Percentiles rank a stretch among this genome's conserved stretches.
Evolutionary conservation across 73 alveolate species (phyloP).

Genomic region (Paramecium biaurelia): DNA sequence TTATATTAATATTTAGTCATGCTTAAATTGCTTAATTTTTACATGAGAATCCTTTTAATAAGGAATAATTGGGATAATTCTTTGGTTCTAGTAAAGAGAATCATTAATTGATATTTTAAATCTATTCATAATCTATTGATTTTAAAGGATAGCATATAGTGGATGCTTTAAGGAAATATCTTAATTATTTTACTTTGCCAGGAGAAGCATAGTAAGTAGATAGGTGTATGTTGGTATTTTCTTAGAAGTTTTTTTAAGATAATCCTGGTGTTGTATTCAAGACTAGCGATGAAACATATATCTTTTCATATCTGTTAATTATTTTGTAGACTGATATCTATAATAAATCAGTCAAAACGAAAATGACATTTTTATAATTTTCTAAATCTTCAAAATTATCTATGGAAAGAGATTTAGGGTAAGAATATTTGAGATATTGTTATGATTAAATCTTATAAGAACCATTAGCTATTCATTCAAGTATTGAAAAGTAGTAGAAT

Average conservation of each 20-base stretch:
- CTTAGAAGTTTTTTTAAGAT: constrained; percentile 88
- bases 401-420: constrained; percentile 28
- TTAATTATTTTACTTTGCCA: constrained; percentile 46
- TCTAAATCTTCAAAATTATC: constrained; percentile 29
- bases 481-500: neutral
- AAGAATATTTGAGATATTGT: constrained; percentile 8
- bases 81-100: constrained; percentile 39
- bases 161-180: constrained; percentile 53
- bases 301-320: constrained; percentile 47
- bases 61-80: constrained; percentile 55
- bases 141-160: constrained; percentile 3
- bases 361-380: constrained; percentile 44
- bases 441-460: neutral
- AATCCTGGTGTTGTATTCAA: constrained; percentile 79
- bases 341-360: constrained; percentile 45
- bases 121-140: neutral
- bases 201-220: constrained; percentile 93
- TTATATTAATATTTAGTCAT: neutral
- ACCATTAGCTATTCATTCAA: constrained; percentile 55
- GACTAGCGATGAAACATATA: constrained; percentile 82
- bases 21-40: constrained; percentile 38
- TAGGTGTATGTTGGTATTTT: constrained; percentile 92
- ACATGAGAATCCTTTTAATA: constrained; percentile 36
- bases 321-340: constrained; percentile 54
- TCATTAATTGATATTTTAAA: constrained; percentile 4